A percentile compares a stretch with the other conserved stretches of the same genome.
phyloP scores from a whole-genome alignment of 2,329 filamentous ascomycete species.

The Fusarium sambucinum region DNA sequence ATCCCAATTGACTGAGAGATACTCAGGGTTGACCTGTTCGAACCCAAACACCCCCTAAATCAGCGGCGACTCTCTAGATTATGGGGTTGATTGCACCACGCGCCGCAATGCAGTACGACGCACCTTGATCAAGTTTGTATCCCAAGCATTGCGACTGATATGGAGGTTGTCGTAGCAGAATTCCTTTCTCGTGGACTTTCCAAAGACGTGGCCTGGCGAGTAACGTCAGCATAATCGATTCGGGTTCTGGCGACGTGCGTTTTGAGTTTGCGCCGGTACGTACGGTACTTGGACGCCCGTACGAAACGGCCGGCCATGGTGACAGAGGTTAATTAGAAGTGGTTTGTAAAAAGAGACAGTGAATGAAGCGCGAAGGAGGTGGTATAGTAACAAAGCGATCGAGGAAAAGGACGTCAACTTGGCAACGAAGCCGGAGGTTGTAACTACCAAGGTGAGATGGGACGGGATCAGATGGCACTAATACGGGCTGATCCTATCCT shows the following conservation, averaged over 20 bases:
- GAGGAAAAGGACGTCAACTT: constrained; percentile 34
- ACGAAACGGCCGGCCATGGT: constrained; percentile 74
- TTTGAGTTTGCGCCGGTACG: constrained; percentile 53
- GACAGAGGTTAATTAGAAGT: constrained; percentile 38
- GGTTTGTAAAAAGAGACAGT: constrained; percentile 18
- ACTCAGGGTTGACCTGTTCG: constrained; percentile 89
- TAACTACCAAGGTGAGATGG: constrained; percentile 35
- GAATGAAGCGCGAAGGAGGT: constrained; percentile 15
- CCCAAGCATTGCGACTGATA: constrained; percentile 98
- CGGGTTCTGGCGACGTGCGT: constrained; percentile 32
- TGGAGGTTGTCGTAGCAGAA: constrained; percentile 98
- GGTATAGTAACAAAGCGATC: constrained; percentile 15
- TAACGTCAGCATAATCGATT: constrained; percentile 46
- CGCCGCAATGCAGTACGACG: constrained; percentile 74
- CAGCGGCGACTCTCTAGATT: constrained; percentile 39
- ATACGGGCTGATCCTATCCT: constrained; percentile 22
- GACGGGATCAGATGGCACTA: constrained; percentile 10
- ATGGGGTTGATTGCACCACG: constrained; percentile 31
- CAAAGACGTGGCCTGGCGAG: constrained; percentile 91
- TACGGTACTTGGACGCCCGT: constrained; percentile 77
- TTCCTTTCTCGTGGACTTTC: constrained; percentile 94
- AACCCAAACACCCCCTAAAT: constrained; percentile 42
- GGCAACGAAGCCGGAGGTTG: constrained; percentile 41
- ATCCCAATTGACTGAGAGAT: constrained; percentile 98
- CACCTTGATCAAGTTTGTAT: constrained; percentile 98